phyloP scores from a whole-genome alignment of 805 yeast species.

The Blastobotrys mokoenaii region DNA sequence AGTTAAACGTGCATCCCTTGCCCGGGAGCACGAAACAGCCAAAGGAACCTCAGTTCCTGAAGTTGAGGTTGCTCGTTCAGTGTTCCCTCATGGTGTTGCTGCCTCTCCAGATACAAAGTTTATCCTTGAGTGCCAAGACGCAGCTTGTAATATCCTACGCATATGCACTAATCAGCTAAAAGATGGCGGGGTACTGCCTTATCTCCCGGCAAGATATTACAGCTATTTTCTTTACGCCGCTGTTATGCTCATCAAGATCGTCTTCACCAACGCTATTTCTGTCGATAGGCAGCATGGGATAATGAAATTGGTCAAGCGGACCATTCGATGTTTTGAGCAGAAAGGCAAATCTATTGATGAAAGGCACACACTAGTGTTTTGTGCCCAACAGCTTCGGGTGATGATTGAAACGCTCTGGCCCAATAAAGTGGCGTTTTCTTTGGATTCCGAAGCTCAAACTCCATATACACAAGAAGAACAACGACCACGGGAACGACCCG shows the following conservation, averaged over 20 bases:
- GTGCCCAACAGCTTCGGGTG: background rate
- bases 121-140: conserved; percentile 15
- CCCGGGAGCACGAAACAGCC: background rate
- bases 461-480: too few relatives aligned
- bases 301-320: background rate
- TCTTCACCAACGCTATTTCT: conserved; percentile 17
- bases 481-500: too few relatives aligned
- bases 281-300: background rate
- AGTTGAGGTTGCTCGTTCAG: background rate
- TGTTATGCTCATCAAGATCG: conserved; percentile 18
- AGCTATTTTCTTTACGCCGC: conserved; percentile 18
- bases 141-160: conserved; percentile 14
- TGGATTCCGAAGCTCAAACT: too few relatives aligned
- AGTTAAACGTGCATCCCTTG: conserved; percentile 11
- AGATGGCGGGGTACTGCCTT: conserved; percentile 17
- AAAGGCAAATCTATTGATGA: background rate
- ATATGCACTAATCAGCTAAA: conserved; percentile 15
- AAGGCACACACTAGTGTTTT: background rate
- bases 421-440: too few relatives aligned
- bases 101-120: conserved; percentile 19
- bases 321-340: background rate
- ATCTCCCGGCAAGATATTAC: conserved; percentile 17
- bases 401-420: background rate
- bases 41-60: too few relatives aligned
- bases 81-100: conserved; percentile 18